These are phyloP conservation scores for Marvania coccoides DNA, from an alignment of 139 green algal genomes.

Conservation along the genomic window DNA sequence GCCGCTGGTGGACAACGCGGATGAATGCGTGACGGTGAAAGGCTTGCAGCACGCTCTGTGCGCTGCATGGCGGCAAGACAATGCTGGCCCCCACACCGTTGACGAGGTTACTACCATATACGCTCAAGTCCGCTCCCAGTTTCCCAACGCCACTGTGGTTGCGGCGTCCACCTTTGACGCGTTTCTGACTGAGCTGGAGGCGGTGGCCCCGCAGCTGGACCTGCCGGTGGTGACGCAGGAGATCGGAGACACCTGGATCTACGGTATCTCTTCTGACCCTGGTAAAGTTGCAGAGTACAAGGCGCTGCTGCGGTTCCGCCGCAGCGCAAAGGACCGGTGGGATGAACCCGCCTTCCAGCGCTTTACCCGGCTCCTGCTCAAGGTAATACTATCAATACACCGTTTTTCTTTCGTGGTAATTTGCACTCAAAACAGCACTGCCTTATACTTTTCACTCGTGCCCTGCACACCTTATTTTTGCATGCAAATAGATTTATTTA, in stretches of 20 bases:
- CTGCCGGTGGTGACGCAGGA: slow-evolving; percentile 20
- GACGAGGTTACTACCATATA: slow-evolving; percentile 31
- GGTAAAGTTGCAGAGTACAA: slow-evolving; percentile 32
- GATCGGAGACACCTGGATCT: slow-evolving; percentile 61
- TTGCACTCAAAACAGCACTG: too few species aligned
- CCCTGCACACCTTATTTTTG: too few species aligned
- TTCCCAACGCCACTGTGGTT: slow-evolving; percentile 31
- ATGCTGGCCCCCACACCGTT: slow-evolving; percentile 25
- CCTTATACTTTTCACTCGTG: too few species aligned
- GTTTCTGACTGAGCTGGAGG: slow-evolving; percentile 26
- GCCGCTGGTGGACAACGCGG: background rate
- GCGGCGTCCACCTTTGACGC: slow-evolving; percentile 45
- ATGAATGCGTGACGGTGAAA: background rate
- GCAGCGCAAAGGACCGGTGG: background rate
- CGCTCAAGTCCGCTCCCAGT: slow-evolving; percentile 16
- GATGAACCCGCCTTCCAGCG: slow-evolving; percentile 26
- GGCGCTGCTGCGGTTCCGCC: slow-evolving; percentile 31
- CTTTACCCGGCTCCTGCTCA: slow-evolving; percentile 46
- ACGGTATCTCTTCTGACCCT: slow-evolving; percentile 39
- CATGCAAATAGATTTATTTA: too few species aligned
- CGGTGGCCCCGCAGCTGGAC: slow-evolving; percentile 1
- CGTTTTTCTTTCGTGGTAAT: too few species aligned
- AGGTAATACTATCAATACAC: too few species aligned
- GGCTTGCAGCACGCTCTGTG: slow-evolving; percentile 34
- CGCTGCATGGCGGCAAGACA: slow-evolving; percentile 32